A percentile compares a stretch with the other conserved stretches of the same genome.
phyloP scores from a whole-genome alignment of 2,329 filamentous ascomycete species.

The Beauveria pseudobassiana region DNA sequence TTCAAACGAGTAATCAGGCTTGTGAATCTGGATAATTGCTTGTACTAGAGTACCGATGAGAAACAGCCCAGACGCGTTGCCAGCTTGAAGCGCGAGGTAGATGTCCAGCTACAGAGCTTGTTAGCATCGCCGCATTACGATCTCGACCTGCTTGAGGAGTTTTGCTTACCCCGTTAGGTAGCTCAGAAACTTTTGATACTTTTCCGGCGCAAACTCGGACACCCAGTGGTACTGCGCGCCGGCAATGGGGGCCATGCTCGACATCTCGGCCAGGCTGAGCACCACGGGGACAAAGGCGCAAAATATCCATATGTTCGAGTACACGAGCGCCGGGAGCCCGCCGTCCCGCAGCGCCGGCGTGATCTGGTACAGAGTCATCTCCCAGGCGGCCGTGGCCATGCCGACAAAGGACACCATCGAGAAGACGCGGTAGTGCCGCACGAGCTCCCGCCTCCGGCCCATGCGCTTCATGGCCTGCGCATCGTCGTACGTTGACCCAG shows the following conservation, averaged over 20 bases:
- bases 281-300: conserved; percentile 5
- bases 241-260: conserved; percentile 8
- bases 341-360: conserved; percentile 10
- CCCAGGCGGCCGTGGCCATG: conserved; percentile 10
- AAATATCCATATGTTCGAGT: conserved; percentile 9
- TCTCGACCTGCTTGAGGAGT: background rate
- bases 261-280: conserved; percentile 11
- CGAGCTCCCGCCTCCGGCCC: conserved; percentile 8
- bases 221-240: conserved; percentile 12
- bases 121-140: too few relatives aligned
- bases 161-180: conserved; percentile 8
- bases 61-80: conserved; percentile 13
- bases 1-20: conserved; percentile 4
- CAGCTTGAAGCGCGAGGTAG: conserved; percentile 14
- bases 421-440: conserved; percentile 10
- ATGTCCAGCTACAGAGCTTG: conserved; percentile 9
- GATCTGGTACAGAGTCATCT: conserved; percentile 8
- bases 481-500: conserved; percentile 4
- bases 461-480: conserved; percentile 6
- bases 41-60: conserved; percentile 13
- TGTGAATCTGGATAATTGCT: conserved; percentile 12
- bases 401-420: conserved; percentile 11
- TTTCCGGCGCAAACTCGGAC: conserved; percentile 9
- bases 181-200: conserved; percentile 10
- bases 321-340: conserved; percentile 2